Percentiles rank a stretch among this genome's conserved stretches.
Conservation (phyloP, 768 basidiomycete species). For the Tubosaeta sp. region DNA sequence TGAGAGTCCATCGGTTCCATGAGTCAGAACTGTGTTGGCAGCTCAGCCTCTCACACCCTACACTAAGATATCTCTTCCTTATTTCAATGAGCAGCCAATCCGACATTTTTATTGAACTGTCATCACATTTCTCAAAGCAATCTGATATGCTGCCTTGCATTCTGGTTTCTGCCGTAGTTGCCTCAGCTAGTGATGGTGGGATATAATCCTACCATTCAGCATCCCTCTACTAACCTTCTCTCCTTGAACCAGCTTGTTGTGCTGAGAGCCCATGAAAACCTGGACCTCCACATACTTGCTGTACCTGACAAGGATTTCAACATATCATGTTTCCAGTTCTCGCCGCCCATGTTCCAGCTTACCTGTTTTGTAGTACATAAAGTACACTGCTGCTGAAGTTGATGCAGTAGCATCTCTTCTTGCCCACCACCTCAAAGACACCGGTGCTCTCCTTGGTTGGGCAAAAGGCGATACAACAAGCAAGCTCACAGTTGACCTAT, state of each 20-base stretch:
- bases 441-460: conserved; percentile 17
- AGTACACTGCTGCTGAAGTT: conserved; percentile 22
- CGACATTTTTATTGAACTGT: neutral
- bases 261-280: conserved; percentile 16
- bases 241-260: conserved; percentile 27
- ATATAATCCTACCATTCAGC: neutral
- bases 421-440: conserved; percentile 23
- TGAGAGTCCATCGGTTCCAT: neutral
- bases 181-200: neutral
- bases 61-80: neutral
- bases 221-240: conserved; percentile 8
- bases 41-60: neutral
- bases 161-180: neutral
- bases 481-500: conserved; percentile 22
- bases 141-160: neutral
- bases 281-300: conserved; percentile 20
- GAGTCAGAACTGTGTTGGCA: neutral
- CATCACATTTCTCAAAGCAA: neutral
- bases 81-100: neutral
- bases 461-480: conserved; percentile 22
- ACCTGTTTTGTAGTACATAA: conserved; percentile 17
- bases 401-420: conserved; percentile 26
- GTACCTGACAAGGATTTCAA: conserved; percentile 25
- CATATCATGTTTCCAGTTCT: conserved; percentile 2
- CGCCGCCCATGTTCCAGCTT: neutral